Evolutionary conservation across 805 yeast genomes (phyloP), one percentile per base, ranked within the genome.

Genomic region (Hanseniaspora lindneri): DNA sequence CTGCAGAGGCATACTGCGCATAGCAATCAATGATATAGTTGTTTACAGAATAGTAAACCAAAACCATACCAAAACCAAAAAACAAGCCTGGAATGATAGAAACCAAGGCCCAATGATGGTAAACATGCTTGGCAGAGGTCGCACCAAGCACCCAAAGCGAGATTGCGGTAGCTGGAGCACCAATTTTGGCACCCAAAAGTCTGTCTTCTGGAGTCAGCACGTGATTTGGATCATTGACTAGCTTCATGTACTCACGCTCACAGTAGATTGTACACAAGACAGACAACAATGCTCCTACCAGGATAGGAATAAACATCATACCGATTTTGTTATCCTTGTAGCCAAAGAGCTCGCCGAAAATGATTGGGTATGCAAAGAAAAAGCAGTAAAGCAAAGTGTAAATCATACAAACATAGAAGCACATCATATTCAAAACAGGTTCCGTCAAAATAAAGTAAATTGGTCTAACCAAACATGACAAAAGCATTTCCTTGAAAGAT

Each of bases 331-430:
- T 83, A 63, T 85, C 94, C 55, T 79, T 71, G 65, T 71, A 86
- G 41, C 79, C 85, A 59, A 87, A 83, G 47, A 86, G 71, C 49
- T 79, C 82, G 49, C 72, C 74, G 63, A 87, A 87, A 46, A 87
- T 84, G 47, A 81, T 94, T 4, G 96, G 96, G 66, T 83, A 87
- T 0, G 96, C 96, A 67, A 86, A 87, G 77, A 87, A 87, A 70
- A 87, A 87, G 11, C 95, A 95, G 60, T 87, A 87, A 44, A 87
- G 70, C 61, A 87, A 71, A n/a, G 95, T 80, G 68, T 87, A 87
- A 63, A 87, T 85, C 61, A 87, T 72, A 54, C 94, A 87, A 52
- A 87, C 89, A 64, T 85, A 87, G 56, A 76, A 75, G 64, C 94
- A 85, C 71, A 87, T 76, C 55, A 85, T 68, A 59, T 79, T 92